Conservation (phyloP, 148 eudicot genomes). For the Rhododendron molle region DNA sequence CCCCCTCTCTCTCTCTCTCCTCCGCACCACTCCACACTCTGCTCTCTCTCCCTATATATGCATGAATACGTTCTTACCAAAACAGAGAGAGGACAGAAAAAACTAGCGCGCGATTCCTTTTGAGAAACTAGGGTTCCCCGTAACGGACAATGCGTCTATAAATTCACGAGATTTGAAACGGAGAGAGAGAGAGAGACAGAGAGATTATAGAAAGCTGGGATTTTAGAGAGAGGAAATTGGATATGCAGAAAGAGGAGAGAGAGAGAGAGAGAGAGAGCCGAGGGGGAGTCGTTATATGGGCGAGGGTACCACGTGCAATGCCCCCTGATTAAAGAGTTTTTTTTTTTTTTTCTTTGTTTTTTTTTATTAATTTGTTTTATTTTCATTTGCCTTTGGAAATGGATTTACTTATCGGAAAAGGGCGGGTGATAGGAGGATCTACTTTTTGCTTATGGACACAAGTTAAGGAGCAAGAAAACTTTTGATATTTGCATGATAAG, state of each 20-base stretch:
- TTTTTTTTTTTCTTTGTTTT: background rate
- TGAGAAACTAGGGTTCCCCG: slow-evolving; percentile 6
- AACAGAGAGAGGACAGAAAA: background rate
- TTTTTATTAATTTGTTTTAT: background rate
- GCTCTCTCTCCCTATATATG: slow-evolving; percentile 4
- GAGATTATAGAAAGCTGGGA: background rate
- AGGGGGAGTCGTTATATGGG: background rate
- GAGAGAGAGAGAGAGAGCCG: background rate
- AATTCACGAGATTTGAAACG: slow-evolving; percentile 1
- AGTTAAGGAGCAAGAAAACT: background rate
- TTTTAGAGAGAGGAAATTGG: background rate
- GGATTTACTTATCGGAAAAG: background rate
- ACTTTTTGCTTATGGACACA: slow-evolving; percentile 7
- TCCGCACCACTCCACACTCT: background rate
- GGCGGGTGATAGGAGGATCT: slow-evolving; percentile 11
- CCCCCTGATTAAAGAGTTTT: background rate
- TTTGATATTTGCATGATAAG: slow-evolving; percentile 29
- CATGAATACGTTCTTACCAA: background rate
- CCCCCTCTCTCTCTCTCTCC: slow-evolving; percentile 14
- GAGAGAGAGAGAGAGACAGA: background rate
- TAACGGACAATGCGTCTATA: background rate
- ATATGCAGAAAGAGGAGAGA: background rate
- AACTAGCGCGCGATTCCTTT: background rate
- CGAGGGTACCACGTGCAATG: slow-evolving; percentile 8
- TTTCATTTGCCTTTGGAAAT: background rate